Conservation (phyloP, 2,329 filamentous ascomycete species). For the Colletotrichum musae region DNA sequence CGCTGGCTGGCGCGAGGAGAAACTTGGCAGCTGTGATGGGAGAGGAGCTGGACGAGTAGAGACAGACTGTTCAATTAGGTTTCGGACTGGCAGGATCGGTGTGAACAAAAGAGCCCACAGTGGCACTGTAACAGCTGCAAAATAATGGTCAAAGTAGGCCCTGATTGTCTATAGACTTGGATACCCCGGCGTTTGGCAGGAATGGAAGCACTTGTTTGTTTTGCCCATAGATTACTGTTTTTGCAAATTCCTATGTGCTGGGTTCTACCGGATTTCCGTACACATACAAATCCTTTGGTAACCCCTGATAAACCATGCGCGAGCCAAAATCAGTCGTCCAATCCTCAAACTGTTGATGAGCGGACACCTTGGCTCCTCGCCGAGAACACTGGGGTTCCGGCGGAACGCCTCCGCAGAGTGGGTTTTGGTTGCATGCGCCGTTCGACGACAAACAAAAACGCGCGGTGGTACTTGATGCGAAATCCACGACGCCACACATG, state of each 20-base stretch:
- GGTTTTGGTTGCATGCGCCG: neutral
- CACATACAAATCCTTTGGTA: conserved; percentile 25
- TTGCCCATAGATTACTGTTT: conserved; percentile 18
- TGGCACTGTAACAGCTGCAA: neutral
- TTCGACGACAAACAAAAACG: conserved; percentile 13
- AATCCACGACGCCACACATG: neutral
- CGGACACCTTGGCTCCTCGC: neutral
- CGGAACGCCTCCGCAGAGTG: neutral
- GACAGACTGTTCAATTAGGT: neutral
- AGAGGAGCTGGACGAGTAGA: conserved; percentile 57
- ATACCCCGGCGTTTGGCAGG: conserved; percentile 44
- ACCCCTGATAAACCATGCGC: neutral
- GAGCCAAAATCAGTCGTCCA: neutral
- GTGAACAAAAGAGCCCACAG: neutral
- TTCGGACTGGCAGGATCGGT: no score
- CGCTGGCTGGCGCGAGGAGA: conserved; percentile 76
- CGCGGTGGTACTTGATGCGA: neutral
- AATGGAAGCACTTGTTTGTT: neutral
- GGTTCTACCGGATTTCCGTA: conserved; percentile 33
- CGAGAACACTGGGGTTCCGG: neutral
- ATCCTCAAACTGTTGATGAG: neutral
- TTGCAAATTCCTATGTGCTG: conserved; percentile 39
- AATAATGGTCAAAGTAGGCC: neutral
- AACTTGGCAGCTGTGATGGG: conserved; percentile 87
- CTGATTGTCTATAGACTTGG: conserved; percentile 13